Conservation (phyloP, 2,329 filamentous ascomycete species). For the Colletotrichum tropicicola region DNA sequence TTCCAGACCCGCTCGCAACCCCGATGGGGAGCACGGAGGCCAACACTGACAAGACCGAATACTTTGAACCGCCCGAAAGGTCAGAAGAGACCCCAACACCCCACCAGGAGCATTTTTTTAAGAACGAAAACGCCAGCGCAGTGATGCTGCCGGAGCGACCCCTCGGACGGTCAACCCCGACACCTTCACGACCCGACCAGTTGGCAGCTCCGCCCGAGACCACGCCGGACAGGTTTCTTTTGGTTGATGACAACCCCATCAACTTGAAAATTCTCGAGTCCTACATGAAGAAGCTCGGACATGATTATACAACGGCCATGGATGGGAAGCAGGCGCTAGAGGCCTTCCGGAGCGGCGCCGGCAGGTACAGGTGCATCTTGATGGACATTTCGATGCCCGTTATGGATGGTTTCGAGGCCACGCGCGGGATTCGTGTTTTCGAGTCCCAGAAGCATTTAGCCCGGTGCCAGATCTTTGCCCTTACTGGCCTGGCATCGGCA, state of each 20-base stretch:
- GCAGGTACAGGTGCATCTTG: conserved; percentile 41
- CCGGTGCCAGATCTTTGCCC: conserved; percentile 57
- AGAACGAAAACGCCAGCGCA: too few species aligned
- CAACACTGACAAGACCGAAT: too few species aligned
- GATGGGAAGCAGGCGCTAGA: conserved; percentile 46
- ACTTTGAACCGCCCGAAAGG: too few species aligned
- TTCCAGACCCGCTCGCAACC: too few species aligned
- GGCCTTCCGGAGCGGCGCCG: conserved; percentile 35
- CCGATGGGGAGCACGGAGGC: not conserved
- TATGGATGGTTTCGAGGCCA: conserved; percentile 62
- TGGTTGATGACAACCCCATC: conserved; percentile 53
- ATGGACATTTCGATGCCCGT: conserved; percentile 68
- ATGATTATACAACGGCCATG: conserved; percentile 38
- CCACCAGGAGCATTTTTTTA: too few species aligned
- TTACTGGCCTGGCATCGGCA: conserved; percentile 61
- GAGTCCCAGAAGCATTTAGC: conserved; percentile 52
- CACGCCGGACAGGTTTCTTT: conserved; percentile 36
- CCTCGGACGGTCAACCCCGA: too few species aligned
- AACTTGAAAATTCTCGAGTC: conserved; percentile 46
- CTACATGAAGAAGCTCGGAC: conserved; percentile 45
- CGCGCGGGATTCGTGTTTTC: conserved; percentile 57
- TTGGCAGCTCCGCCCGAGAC: not conserved
- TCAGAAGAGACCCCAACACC: too few species aligned
- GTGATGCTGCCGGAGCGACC: too few species aligned
- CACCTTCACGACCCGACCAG: not conserved